These are phyloP conservation scores for Lithospermum erythrorhizon DNA, from an alignment of 257 asterid genomes.

Conservation along the genomic window DNA sequence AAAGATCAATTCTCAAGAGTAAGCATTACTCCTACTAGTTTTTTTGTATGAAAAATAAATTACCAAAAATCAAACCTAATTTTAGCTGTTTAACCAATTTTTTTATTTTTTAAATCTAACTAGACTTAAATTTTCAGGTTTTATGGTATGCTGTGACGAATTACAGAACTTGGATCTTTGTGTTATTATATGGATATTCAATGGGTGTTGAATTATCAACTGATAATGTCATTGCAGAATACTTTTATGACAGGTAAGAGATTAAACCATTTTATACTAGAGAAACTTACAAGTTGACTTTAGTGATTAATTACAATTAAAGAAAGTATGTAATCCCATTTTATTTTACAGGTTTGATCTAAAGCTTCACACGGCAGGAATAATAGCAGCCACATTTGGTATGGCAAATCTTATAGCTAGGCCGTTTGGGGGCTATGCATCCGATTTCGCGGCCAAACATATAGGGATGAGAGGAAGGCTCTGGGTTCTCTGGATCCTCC, in stretches of 20 bases:
- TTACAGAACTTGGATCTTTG: conserved; percentile 53
- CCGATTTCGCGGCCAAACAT: conserved; percentile 23
- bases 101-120: neutral
- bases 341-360: conserved; percentile 32
- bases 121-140: conserved; percentile 16
- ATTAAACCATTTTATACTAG: neutral
- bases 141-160: conserved; percentile 34
- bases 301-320: too few relatives aligned
- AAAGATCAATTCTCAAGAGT: conserved; percentile 42
- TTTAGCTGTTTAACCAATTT: too few relatives aligned
- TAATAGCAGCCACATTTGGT: conserved; percentile 47
- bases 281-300: neutral
- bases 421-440: conserved; percentile 43
- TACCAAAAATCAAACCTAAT: too few relatives aligned
- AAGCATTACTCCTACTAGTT: too few relatives aligned
- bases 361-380: conserved; percentile 43
- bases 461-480: conserved; percentile 60
- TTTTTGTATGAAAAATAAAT: too few relatives aligned
- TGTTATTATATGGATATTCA: conserved; percentile 43
- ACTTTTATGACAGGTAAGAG: conserved; percentile 36
- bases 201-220: conserved; percentile 51
- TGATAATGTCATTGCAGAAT: conserved; percentile 48
- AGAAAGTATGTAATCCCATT: neutral
- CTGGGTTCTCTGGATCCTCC: conserved; percentile 42
- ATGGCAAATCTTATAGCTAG: conserved; percentile 45